Percentiles rank a stretch among this genome's conserved stretches.
phyloP scores from a whole-genome alignment of 495 filamentous ascomycete genomes.

The Podospora conica region DNA sequence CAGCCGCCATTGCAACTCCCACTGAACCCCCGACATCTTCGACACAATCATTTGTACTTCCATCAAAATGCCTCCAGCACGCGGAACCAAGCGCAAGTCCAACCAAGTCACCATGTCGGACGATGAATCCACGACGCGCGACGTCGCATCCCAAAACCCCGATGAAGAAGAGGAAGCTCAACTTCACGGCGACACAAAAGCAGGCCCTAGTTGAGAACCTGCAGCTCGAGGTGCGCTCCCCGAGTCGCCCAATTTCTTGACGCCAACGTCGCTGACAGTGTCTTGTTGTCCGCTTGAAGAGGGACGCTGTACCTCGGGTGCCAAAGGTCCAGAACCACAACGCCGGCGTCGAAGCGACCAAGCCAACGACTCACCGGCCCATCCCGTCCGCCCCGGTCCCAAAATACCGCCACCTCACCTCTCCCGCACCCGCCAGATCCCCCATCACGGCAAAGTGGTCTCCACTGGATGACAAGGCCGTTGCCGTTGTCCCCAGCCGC shows the following conservation, averaged over 20 bases:
- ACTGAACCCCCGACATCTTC: background rate
- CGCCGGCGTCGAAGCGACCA: background rate
- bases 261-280: constrained; percentile 19
- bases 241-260: background rate
- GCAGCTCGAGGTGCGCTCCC: constrained; percentile 73
- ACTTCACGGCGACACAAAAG: constrained; percentile 73
- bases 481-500: no score
- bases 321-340: background rate
- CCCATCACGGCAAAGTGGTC: constrained; percentile 41
- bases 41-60: background rate
- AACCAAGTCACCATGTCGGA: constrained; percentile 36
- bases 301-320: background rate
- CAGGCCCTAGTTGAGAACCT: constrained; percentile 88
- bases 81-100: constrained; percentile 57
- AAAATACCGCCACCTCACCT: constrained; percentile 34
- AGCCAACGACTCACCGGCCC: constrained; percentile 3
- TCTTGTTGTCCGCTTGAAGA: no score
- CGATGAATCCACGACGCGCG: constrained; percentile 25
- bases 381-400: background rate
- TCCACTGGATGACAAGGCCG: constrained; percentile 30
- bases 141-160: constrained; percentile 46
- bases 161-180: constrained; percentile 51
- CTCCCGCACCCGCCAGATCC: constrained; percentile 37
- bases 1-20: background rate
- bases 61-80: constrained; percentile 47